Evolutionary conservation across 2,329 filamentous ascomycete genomes (phyloP), one percentile per base, ranked within the genome.

Genomic region (Bimuria novae-zelandiae): DNA sequence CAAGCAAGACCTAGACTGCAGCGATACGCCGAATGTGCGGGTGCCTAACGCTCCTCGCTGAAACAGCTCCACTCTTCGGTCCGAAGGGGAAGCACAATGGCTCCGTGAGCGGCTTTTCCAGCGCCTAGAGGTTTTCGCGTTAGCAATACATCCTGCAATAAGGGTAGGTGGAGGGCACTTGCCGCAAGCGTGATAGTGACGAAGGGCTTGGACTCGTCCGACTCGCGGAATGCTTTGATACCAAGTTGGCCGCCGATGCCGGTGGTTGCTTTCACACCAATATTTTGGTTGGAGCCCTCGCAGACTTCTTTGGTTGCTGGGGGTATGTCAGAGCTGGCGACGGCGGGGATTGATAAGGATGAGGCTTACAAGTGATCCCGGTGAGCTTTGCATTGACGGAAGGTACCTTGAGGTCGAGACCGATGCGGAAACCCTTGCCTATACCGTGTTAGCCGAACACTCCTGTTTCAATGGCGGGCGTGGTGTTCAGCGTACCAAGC

Each of bases 181-280:
- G 56, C 57, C 11, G 57, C 59, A 41, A 64, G 51, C 23, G 46
- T 43, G 12, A 61, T 17, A 4, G 49, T 58, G 23, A 62, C 59
- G 10, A 64, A 43, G 7, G 61, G 55, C 23, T 62, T 51, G 16
- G 47, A 42, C 32, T 27, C 25, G 27, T 46, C 49, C n/a, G 48
- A 50, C 12, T 33, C 55, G 41, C 52, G 56, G 29, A 46, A 44
- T 11, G 57, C 57, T 17, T 49, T 39, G 43, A 64, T 32, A 35
- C 53, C 57, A 16, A 61, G 50, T 16, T 19, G n/a, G 17, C 29
- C 54, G 29, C 56, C 56, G 40, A 59, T 56, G 21, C 39, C 44
- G 3, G 48, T 44, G 16, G 29, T 45, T 19, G 57, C 46, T 14
- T 50, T 58, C 7, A 62, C 53, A n/a, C 52, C 58, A 14, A 50